Base-by-base conservation (phyloP, 768 basidiomycete species). In the Suillus brevipes region DNA sequence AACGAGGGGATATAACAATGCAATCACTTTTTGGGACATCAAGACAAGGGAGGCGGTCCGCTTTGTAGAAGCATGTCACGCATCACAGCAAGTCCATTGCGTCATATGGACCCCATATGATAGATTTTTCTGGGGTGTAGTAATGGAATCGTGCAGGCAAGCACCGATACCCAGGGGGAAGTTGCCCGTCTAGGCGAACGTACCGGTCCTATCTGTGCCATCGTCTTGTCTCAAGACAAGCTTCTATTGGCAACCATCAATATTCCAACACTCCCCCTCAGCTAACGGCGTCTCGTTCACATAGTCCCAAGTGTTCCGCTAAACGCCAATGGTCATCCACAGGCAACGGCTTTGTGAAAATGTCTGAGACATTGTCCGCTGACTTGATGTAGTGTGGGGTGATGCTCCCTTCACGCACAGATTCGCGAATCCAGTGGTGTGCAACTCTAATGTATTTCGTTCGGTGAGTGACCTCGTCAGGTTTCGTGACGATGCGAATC, bases 61-160 rank as follows among this genome's bases (percentile, higher is more conserved):
- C 23, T 25, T 58, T 25, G 14, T 57, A 7, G 57, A 58, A 25
- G 38, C 16, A 23, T 58, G 37, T 6, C 9, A 23, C 18, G 38
- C 14, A 28, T 58, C 57, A 1, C 57, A 58, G 37, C 56, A 57
- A 16, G 37, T 57, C 14, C 56, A 23, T 23, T 38, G 23, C 16
- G 9, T 58, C 23, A 23, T 14, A 3, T 38, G 23, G 56, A 25
- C 37, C 5, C 38, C 56, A 25, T 23, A 38, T 18, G 23, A 18
- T 18, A 58, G 25, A 37, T 58, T 38, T 58, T 58, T 37, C 56
- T 58, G 37, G 56, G 56, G 10, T 38, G 37, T 38, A 58, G 56
- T 25, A 16, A 58, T 18, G 37, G 37, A 18, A 58, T 38, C 4
- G 37, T 25, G 25, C 56, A 38, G 37, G 5, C 56, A 25, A 25